Base-by-base conservation (phyloP, 257 asterid genomes). In the Petrea volubilis region DNA sequence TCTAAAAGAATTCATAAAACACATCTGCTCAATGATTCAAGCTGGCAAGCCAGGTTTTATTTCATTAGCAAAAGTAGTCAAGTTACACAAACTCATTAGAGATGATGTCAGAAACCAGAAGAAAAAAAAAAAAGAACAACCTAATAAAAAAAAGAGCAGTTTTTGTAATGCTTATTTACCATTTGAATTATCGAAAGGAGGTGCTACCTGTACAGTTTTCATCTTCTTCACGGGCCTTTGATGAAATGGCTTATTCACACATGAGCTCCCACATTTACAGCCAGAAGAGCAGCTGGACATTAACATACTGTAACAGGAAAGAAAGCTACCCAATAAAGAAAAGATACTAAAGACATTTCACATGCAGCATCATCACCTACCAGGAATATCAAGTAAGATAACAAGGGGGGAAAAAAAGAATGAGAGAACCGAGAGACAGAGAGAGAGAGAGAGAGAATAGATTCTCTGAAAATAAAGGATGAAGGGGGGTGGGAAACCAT, bases 161-260 rank as follows among this genome's bases (percentile, higher is more conserved):
- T 63, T 55, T 25, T 29, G 17, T 28, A 44, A 0, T 55, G 47
- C 38, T 53, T 18, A 18, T 56, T 60, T 65, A 40, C 55, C 40
- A 70, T 60, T 27, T 60, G 3, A 46, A 76, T 29, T 14, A 62
- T 40, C 12, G 34, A 73, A 60, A 25, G 29, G 51, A 75, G 73
- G 17, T 36, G 18, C 75, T 82, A 91, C 99, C 99, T 83, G 82
- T 70, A 91, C 96, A 55, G 81, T 74, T 80, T 87, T 88, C 97
- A 94, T 80, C 96, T 90, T 89, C 84, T 91, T 91, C 81, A 77
- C 80, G 5, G 92, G 88, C 76, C 98, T 87, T 74, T 85, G 95
- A 56, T 94, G 97, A 80, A 94, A 91, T 60, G 99, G 96, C 81
- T 88, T 94, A 80, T 94, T 94, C 70, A 89, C 68, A 77, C 98